These are phyloP conservation scores for Xylariaceae sp. DNA, from an alignment of 2,329 filamentous ascomycete genomes.

Conservation along the genomic window DNA sequence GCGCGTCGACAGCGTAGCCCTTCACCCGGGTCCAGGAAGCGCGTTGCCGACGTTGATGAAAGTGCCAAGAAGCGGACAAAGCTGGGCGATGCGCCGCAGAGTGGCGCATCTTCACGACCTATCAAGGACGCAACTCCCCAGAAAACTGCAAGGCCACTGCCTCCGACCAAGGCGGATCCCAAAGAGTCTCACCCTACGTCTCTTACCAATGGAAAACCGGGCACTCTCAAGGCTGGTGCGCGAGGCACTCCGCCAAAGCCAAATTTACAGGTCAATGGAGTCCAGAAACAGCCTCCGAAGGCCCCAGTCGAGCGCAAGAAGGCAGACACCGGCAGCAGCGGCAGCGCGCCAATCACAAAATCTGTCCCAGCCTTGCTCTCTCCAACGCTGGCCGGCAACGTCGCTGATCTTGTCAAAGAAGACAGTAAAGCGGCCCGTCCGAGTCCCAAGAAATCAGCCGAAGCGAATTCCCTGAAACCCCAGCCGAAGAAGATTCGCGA, in stretches of 20 bases:
- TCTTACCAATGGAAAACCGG: constrained; percentile 18
- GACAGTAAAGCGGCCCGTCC: constrained; percentile 10
- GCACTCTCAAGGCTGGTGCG: constrained; percentile 12
- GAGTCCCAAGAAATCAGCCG: constrained; percentile 26
- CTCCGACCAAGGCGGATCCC: constrained; percentile 14
- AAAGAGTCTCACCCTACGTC: constrained; percentile 18
- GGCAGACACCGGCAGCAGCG: constrained; percentile 27
- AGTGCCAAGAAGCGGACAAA: constrained; percentile 38
- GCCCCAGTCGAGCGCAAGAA: constrained; percentile 31
- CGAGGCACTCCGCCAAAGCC: constrained; percentile 29
- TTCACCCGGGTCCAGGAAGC: constrained; percentile 41
- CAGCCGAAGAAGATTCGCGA: constrained; percentile 21
- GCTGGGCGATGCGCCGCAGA: constrained; percentile 26
- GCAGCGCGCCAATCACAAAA: constrained; percentile 23
- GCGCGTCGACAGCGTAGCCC: constrained; percentile 26
- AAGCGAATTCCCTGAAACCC: constrained; percentile 19
- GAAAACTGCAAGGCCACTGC: constrained; percentile 7
- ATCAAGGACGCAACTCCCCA: constrained; percentile 15
- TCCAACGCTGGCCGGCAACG: constrained; percentile 30
- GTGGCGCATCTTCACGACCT: constrained; percentile 11
- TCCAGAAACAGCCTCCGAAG: constrained; percentile 25
- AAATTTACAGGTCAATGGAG: constrained; percentile 35
- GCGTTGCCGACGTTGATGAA: constrained; percentile 36
- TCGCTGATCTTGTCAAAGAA: constrained; percentile 30
- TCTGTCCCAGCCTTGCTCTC: constrained; percentile 46